These are phyloP conservation scores for Aureobasidium sp. DNA, from an alignment of 2,329 filamentous ascomycete species.

Conservation along the genomic window DNA sequence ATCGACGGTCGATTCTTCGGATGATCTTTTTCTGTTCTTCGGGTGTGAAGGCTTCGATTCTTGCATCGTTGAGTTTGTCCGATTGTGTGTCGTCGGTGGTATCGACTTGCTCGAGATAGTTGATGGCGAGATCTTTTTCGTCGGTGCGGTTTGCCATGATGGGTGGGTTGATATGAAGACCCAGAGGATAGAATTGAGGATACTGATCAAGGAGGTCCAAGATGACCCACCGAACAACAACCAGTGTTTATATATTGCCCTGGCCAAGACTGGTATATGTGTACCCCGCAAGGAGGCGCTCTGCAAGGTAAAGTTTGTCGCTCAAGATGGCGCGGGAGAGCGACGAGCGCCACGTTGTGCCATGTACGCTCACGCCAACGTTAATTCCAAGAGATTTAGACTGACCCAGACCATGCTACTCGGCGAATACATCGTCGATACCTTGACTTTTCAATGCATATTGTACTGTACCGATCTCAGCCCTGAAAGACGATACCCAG, in stretches of 20 bases:
- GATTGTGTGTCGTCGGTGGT: neutral
- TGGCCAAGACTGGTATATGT: neutral
- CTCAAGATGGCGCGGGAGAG: neutral
- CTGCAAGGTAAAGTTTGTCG: neutral
- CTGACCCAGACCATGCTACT: neutral
- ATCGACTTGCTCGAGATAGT: neutral
- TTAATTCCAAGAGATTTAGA: neutral
- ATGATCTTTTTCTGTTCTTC: conserved; percentile 61
- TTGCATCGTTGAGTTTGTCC: conserved; percentile 19
- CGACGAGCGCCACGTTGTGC: conserved; percentile 8
- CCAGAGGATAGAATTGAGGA: neutral
- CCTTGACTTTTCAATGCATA: neutral
- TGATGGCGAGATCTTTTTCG: neutral
- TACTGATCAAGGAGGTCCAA: neutral
- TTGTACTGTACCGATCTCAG: too few relatives aligned
- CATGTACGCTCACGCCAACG: neutral
- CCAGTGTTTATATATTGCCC: neutral
- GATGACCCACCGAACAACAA: neutral
- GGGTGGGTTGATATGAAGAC: neutral
- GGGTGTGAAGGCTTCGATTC: conserved; percentile 40
- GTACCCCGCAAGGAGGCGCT: conserved; percentile 1
- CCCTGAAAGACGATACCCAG: neutral
- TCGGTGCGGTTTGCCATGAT: neutral
- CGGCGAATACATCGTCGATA: neutral
- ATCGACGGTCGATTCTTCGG: conserved; percentile 53